Evolutionary conservation across 169 alveolate genomes (phyloP), one percentile per base, ranked within the genome.

Genomic region (Fabrea salina): DNA sequence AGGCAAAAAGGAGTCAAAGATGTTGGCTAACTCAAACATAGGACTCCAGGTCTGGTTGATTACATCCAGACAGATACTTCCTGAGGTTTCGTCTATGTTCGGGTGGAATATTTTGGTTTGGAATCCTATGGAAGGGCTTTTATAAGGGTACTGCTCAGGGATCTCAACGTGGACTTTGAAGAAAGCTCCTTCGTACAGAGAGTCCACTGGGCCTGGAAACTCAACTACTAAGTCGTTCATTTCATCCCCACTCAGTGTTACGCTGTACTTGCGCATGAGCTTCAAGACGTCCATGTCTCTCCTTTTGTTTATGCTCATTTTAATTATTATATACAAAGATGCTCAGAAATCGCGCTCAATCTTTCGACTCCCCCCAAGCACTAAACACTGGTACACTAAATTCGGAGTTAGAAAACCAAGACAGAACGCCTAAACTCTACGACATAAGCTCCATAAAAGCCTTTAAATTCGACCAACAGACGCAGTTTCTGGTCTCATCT

Each of bases 21-120:
- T 97, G 87, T 98, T 98, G 56, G 93, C 97, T 43, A 98, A 86
- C 49, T 97, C 99, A 89, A 85, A 97, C 89, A 97, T 92, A 0
- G 99, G 99, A 32, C 99, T 95, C 99, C 99, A 98, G n/a, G 99
- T 95, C 82, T 97, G 96, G 85, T 97, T 98, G 59, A 98, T 96
- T 27, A 97, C 99, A 84, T 98, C 99, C 43, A 98, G 87, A 76
- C 99, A 98, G 33, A 98, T 98, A 8, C 98, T 93, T 30, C 99
- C 99, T 25, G 99, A 96, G 79, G 97, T 95, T 82, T 96, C 99
- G 83, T 97, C 99, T 22, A 97, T 98, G 78, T 98, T 98, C 0
- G 99, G 99, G 80, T 97, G 99, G 54, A 90, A 92, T 27, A 97
- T 93, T 81, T 92, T 96, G 83, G 96, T 96, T 41, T 88, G 79